These are phyloP conservation scores for Colletotrichum theobromicola DNA, from an alignment of 2,329 filamentous ascomycete species.

Conservation along the genomic window DNA sequence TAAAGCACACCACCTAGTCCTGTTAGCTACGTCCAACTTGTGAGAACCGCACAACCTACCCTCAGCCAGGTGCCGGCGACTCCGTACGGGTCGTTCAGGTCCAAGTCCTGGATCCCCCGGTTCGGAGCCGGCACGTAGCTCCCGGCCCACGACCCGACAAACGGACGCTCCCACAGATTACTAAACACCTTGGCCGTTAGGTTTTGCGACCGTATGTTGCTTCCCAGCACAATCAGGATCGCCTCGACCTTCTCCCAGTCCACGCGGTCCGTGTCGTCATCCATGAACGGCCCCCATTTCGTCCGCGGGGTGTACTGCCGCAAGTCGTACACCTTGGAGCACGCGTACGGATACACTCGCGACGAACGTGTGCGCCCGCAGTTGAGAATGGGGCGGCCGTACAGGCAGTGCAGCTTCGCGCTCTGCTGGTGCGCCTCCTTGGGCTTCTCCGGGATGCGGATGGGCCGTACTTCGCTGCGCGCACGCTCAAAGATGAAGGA, in stretches of 20 bases:
- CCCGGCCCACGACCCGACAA: conserved; percentile 58
- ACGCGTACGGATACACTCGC: conserved; percentile 64
- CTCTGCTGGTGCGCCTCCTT: conserved; percentile 63
- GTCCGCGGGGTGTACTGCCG: conserved; percentile 67
- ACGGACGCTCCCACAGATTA: conserved; percentile 60
- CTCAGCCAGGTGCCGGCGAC: conserved; percentile 75
- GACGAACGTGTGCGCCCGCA: conserved; percentile 38
- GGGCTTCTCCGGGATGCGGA: conserved; percentile 11
- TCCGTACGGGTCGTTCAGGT: conserved; percentile 70
- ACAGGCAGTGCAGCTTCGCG: conserved; percentile 74
- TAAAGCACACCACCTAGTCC: conserved; percentile 48
- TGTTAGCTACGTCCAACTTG: not conserved
- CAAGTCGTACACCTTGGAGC: conserved; percentile 75
- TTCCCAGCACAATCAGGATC: conserved; percentile 70
- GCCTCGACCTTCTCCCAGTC: conserved; percentile 86
- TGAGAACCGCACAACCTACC: conserved; percentile 44
- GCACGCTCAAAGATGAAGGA: conserved; percentile 69
- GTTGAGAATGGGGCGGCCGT: conserved; percentile 63
- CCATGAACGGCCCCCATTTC: conserved; percentile 74
- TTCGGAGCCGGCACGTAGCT: conserved; percentile 48
- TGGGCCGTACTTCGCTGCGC: conserved; percentile 36
- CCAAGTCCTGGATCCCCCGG: conserved; percentile 46
- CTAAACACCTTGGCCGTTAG: conserved; percentile 51
- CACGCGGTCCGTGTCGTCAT: conserved; percentile 65
- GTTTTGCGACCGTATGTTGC: conserved; percentile 62